Evolutionary conservation across 2,329 filamentous ascomycete genomes (phyloP).

Genomic region (Whalleya microplaca): DNA sequence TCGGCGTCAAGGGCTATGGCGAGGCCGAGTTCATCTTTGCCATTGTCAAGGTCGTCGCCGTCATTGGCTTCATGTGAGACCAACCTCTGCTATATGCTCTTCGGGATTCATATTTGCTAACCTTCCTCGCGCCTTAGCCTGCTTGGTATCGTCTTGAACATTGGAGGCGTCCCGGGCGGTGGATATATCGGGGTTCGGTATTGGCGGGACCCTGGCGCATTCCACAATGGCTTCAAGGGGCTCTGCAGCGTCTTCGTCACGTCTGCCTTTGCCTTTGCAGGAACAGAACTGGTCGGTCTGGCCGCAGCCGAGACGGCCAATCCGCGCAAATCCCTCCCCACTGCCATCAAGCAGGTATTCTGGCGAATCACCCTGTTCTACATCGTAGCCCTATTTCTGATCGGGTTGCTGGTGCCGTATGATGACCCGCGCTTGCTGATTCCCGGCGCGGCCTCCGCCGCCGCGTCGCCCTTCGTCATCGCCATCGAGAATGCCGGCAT

Average conservation of each 20-base stretch:
- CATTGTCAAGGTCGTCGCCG: constrained; percentile 81
- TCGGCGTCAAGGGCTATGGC: constrained; percentile 86
- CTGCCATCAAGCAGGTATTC: constrained; percentile 90
- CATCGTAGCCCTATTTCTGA: constrained; percentile 76
- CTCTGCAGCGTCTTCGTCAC: constrained; percentile 78
- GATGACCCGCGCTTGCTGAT: constrained; percentile 66
- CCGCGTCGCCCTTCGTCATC: constrained; percentile 91
- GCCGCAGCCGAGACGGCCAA: constrained; percentile 80
- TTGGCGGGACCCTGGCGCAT: constrained; percentile 82
- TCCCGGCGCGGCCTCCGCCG: constrained; percentile 58
- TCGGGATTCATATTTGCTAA: background rate
- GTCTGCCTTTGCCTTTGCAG: constrained; percentile 75
- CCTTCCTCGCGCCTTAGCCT: constrained; percentile 55
- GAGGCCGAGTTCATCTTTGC: constrained; percentile 90
- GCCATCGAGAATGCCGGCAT: constrained; percentile 85
- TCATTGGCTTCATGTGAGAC: constrained; percentile 84
- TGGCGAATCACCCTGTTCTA: constrained; percentile 95
- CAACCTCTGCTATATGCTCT: background rate
- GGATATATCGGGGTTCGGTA: constrained; percentile 80
- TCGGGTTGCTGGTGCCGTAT: constrained; percentile 83
- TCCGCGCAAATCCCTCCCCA: constrained; percentile 79
- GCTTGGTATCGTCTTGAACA: constrained; percentile 83
- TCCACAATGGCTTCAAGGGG: constrained; percentile 83
- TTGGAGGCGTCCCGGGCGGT: constrained; percentile 72
- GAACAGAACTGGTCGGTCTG: constrained; percentile 76